These are phyloP conservation scores for Boletales sp. DNA, from an alignment of 768 basidiomycete species.

Conservation along the genomic window DNA sequence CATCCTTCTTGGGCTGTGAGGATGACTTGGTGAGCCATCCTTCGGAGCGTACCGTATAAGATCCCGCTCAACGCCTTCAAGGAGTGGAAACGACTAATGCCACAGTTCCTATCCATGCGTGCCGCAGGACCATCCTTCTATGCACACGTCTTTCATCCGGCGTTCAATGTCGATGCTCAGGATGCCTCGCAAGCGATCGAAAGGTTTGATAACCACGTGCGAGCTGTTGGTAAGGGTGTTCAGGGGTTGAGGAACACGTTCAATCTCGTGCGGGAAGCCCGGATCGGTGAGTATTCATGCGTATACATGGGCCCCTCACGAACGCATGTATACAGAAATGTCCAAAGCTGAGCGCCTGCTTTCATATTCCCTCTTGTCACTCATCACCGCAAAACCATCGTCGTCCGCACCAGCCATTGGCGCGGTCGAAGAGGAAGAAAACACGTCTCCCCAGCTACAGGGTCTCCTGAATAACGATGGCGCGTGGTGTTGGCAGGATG, in stretches of 20 bases:
- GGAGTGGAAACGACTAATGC: conserved; percentile 71
- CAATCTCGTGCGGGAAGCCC: conserved; percentile 57
- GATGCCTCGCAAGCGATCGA: conserved; percentile 60
- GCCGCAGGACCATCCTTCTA: conserved; percentile 76
- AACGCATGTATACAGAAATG: conserved; percentile 51
- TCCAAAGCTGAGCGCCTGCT: conserved; percentile 71
- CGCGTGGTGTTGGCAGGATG: conserved; percentile 87
- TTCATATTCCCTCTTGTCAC: conserved; percentile 68
- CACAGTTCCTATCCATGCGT: conserved; percentile 55
- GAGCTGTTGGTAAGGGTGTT: conserved; percentile 65
- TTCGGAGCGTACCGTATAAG: background rate
- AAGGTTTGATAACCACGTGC: conserved; percentile 62
- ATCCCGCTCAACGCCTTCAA: conserved; percentile 25
- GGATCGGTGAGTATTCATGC: conserved; percentile 49
- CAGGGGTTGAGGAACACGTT: conserved; percentile 64
- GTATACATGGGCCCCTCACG: background rate
- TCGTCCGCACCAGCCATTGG: conserved; percentile 47
- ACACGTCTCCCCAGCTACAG: conserved; percentile 37
- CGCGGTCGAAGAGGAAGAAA: conserved; percentile 46
- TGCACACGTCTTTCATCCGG: conserved; percentile 78
- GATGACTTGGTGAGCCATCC: conserved; percentile 60
- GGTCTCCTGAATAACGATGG: conserved; percentile 67
- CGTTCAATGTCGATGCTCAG: conserved; percentile 75
- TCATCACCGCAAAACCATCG: conserved; percentile 68
- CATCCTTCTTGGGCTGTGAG: conserved; percentile 76